These are phyloP conservation scores for Boechera stricta DNA, from an alignment of 345 rosid genomes.

Conservation along the genomic window DNA sequence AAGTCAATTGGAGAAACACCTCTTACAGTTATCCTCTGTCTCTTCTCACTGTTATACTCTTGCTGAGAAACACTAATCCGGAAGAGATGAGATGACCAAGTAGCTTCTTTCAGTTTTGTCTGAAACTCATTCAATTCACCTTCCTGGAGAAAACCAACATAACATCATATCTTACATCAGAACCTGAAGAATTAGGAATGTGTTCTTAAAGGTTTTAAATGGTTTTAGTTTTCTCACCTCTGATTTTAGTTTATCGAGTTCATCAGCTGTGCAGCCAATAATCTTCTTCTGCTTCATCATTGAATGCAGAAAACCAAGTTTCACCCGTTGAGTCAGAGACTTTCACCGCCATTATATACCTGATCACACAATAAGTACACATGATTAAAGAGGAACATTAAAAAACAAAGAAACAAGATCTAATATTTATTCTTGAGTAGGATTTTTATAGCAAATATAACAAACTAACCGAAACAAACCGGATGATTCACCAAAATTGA, in stretches of 20 bases:
- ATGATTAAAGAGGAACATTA: not conserved
- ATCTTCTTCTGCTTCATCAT: constrained; percentile 76
- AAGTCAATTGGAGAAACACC: constrained; percentile 72
- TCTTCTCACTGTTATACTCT: constrained; percentile 85
- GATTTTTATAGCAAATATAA: too few relatives aligned
- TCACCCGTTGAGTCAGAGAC: constrained; percentile 83
- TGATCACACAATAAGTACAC: constrained; percentile 31
- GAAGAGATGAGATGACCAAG: constrained; percentile 82
- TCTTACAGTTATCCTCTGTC: constrained; percentile 82
- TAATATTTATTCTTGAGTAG: not conserved
- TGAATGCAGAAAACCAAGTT: constrained; percentile 80
- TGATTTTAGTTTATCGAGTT: constrained; percentile 66
- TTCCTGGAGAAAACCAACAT: constrained; percentile 36
- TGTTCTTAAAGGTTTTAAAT: not conserved
- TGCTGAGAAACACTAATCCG: constrained; percentile 73
- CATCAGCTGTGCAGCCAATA: constrained; percentile 87
- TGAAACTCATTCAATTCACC: constrained; percentile 62
- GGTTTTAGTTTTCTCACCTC: constrained; percentile 51
- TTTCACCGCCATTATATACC: constrained; percentile 82
- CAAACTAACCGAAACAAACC: too few relatives aligned
- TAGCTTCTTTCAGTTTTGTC: constrained; percentile 69
- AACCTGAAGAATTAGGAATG: not conserved
- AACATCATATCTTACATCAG: not conserved
- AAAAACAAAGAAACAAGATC: not conserved
- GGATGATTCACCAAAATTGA: too few relatives aligned